Conservation (phyloP, 768 basidiomycete species). For the Pleurotus salmoneostramineus region DNA sequence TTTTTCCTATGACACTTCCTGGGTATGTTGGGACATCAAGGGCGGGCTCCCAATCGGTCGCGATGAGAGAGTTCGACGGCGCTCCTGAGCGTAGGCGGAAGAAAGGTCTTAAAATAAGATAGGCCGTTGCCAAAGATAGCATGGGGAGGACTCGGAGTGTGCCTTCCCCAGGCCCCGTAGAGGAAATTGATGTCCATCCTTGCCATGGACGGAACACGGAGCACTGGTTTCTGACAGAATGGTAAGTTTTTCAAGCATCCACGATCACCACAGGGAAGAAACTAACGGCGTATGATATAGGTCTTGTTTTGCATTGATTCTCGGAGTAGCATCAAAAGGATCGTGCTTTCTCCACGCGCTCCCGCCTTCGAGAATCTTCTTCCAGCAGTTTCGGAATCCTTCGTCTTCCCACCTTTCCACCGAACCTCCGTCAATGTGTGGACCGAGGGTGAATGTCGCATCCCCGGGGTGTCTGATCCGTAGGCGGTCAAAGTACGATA, state of each 20-base stretch:
- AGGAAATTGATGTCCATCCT: constrained; percentile 52
- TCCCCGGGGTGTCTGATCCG: constrained; percentile 74
- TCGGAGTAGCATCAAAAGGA: constrained; percentile 43
- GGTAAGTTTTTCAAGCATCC: constrained; percentile 5
- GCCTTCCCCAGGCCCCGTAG: constrained; percentile 55
- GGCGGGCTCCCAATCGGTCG: constrained; percentile 55
- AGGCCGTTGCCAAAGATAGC: constrained; percentile 51
- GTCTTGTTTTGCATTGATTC: constrained; percentile 52
- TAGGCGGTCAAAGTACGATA: constrained; percentile 77
- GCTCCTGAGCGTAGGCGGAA: constrained; percentile 37
- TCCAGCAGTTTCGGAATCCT: constrained; percentile 33
- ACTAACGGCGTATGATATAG: constrained; percentile 58
- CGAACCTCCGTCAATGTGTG: constrained; percentile 52
- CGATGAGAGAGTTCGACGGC: constrained; percentile 24
- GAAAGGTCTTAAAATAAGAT: constrained; percentile 63
- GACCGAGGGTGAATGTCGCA: constrained; percentile 59
- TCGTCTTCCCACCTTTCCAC: constrained; percentile 57
- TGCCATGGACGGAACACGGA: constrained; percentile 56
- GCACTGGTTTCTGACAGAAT: constrained; percentile 39
- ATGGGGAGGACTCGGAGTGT: constrained; percentile 62
- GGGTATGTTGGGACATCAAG: constrained; percentile 48
- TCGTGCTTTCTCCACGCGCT: constrained; percentile 43
- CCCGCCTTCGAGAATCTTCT: constrained; percentile 39
- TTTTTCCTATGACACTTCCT: constrained; percentile 47
- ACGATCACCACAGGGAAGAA: neutral